Base-by-base conservation (phyloP, 169 alveolate genomes). In the Besnoitia besnoiti region DNA sequence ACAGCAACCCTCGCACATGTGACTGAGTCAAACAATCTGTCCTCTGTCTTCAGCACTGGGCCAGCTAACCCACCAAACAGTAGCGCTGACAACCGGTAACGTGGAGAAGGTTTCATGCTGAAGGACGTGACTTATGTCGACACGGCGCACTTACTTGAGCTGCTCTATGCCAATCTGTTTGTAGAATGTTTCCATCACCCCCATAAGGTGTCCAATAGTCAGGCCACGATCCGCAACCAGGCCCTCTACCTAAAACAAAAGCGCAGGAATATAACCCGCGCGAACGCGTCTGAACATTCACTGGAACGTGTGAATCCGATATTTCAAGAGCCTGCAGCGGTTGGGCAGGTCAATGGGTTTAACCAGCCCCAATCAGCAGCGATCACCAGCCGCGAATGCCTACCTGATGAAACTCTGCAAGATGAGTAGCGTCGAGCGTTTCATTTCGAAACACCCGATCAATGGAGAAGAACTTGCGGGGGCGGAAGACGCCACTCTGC, bases 361-460 rank as follows among this genome's bases (percentile, higher is more conserved):
- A n/a, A n/a, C n/a, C n/a, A n/a, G n/a, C n/a, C n/a, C n/a, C n/a
- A n/a, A n/a, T n/a, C n/a, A n/a, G n/a, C n/a, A n/a, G n/a, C n/a
- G n/a, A n/a, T n/a, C n/a, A n/a, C n/a, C 85, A 39, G 39, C 84
- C 42, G 33, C 0, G 59, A 59, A 55, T 59, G n/a, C 92, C 75
- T 73, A 97, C 97, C 96, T 99, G 99, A 95, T 99, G 99, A 97
- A 99, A 99, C 96, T 99, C 99, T 44, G 99, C 99, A 80, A 99
- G 97, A 95, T 99, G 99, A 12, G 99, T 99, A 35, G 99, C 99
- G 95, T 99, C 99, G 47, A 99, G 96, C 76, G 99, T 97, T 95
- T 99, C 99, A 95, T 99, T 99, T 92, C 99, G 96, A 97, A 99
- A 99, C 39, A 99, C 99, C 77, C 99, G 97, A 96, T 99, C 99